Conservation (phyloP, 495 filamentous ascomycete genomes). For the Aspergillus nidulans region DNA sequence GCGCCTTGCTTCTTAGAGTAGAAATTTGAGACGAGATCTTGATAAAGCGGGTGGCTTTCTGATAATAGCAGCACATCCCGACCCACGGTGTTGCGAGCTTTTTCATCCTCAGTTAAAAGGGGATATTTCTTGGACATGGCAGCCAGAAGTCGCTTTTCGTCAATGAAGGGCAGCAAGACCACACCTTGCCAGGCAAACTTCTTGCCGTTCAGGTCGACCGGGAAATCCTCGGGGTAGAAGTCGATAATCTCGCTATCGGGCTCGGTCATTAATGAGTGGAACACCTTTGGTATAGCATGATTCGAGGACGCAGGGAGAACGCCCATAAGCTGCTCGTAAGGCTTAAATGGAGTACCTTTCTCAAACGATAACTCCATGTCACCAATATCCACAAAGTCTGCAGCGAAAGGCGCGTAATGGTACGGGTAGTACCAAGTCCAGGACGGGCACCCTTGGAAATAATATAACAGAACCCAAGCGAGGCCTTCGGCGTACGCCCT, state of each 20-base stretch:
- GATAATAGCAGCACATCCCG: conserved; percentile 80
- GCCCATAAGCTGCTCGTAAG: conserved; percentile 98
- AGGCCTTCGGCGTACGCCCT: conserved; percentile 91
- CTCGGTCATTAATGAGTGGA: conserved; percentile 83
- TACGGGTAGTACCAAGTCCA: conserved; percentile 99
- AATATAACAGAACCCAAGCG: conserved; percentile 97
- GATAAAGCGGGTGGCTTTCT: conserved; percentile 73
- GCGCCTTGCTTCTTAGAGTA: conserved; percentile 81
- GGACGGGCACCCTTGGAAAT: conserved; percentile 95
- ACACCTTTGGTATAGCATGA: conserved; percentile 81
- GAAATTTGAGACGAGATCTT: conserved; percentile 73
- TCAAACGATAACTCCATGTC: conserved; percentile 78
- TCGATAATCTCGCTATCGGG: conserved; percentile 88
- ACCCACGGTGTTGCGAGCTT: conserved; percentile 72
- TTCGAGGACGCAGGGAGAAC: conserved; percentile 90
- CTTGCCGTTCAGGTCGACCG: conserved; percentile 92
- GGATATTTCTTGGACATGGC: conserved; percentile 84
- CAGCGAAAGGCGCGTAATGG: conserved; percentile 96
- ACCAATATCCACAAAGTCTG: conserved; percentile 82
- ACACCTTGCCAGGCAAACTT: conserved; percentile 99
- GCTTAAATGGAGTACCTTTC: conserved; percentile 80
- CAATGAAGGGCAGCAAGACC: conserved; percentile 90
- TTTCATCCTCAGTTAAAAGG: conserved; percentile 72
- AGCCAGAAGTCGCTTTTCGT: conserved; percentile 77
- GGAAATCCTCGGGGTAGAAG: conserved; percentile 95